These are phyloP conservation scores for Neurospora sp. DNA, from an alignment of 495 filamentous ascomycete species.

Conservation along the genomic window DNA sequence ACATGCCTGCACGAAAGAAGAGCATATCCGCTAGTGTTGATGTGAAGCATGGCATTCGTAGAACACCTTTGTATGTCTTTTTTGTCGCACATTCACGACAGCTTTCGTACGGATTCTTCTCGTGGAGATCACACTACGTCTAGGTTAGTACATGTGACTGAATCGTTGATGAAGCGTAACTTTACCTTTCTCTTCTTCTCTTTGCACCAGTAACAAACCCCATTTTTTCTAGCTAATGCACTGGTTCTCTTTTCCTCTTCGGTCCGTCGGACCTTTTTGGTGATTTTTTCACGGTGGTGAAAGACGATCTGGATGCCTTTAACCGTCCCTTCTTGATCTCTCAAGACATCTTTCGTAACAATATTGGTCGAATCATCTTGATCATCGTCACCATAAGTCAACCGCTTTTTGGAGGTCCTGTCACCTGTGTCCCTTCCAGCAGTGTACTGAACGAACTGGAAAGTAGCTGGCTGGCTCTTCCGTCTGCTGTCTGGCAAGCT, in stretches of 20 bases:
- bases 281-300: neutral
- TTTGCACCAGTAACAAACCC: conserved; percentile 19
- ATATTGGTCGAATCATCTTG: neutral
- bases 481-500: neutral
- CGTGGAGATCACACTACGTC: conserved; percentile 17
- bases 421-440: neutral
- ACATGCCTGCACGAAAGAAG: conserved; percentile 19
- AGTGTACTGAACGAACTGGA: conserved; percentile 15
- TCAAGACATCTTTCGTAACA: neutral
- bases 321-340: neutral
- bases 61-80: conserved; percentile 14
- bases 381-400: conserved; percentile 1
- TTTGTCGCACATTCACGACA: conserved; percentile 14
- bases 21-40: conserved; percentile 13
- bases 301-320: neutral
- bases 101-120: conserved; percentile 7
- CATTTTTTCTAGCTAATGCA: conserved; percentile 13
- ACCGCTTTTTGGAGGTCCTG: conserved; percentile 9
- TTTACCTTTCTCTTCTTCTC: conserved; percentile 19
- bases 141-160: neutral
- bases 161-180: neutral
- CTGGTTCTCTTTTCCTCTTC: conserved; percentile 15
- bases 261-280: neutral
- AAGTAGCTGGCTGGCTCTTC: neutral
- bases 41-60: conserved; percentile 18